A percentile compares a stretch with the other conserved stretches of the same genome.
phyloP scores from a whole-genome alignment of 176 grass and related monocot species.

The Ensete glaucum region DNA sequence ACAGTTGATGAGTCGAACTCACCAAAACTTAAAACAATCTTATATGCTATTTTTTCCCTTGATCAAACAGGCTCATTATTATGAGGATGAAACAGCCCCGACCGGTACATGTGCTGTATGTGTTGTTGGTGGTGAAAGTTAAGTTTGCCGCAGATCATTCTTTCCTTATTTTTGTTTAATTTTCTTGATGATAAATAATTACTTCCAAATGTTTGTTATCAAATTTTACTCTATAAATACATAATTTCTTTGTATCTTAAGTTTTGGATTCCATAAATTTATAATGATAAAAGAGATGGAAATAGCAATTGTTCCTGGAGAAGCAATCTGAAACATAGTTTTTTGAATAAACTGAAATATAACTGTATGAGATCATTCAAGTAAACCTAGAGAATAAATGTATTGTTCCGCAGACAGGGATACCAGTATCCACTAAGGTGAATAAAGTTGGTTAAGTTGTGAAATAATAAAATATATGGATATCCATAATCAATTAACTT shows the following conservation, averaged over 20 bases:
- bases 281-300: no score
- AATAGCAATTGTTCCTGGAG: no score
- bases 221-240: background rate
- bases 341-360: no score
- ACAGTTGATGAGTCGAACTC: background rate
- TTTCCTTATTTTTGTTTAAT: background rate
- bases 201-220: background rate
- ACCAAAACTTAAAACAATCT: background rate
- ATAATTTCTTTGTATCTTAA: background rate
- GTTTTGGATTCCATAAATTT: background rate
- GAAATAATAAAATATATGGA: background rate
- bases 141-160: background rate
- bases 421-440: background rate
- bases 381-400: background rate
- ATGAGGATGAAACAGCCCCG: slow-evolving; percentile 65
- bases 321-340: no score
- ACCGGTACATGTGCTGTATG: slow-evolving; percentile 97
- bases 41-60: slow-evolving; percentile 16
- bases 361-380: no score
- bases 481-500: background rate
- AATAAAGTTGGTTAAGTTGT: background rate
- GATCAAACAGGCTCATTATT: slow-evolving; percentile 65
- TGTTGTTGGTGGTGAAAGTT: slow-evolving; percentile 96
- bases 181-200: background rate
- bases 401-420: background rate